Evolutionary conservation across 139 green algal genomes (phyloP), one percentile per base, ranked within the genome.

Genomic region (Chlamydomonas sphaeroides): DNA sequence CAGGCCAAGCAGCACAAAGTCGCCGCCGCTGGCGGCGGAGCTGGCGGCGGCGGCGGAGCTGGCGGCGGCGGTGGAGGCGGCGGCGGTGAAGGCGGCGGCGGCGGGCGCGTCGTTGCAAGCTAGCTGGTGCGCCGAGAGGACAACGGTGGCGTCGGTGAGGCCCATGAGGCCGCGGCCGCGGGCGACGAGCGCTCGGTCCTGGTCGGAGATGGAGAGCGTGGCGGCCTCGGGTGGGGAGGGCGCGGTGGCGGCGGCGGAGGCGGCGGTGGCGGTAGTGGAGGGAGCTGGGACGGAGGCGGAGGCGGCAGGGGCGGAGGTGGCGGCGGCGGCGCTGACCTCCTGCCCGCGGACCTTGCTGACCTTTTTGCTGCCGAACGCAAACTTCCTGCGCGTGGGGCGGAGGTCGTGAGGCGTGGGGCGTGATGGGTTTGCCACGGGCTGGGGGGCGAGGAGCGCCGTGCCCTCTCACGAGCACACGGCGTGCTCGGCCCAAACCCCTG

Each of bases 281-380:
- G 36, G 25, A 4, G 59, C 23, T 10, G 28, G 30, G 59, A 5
- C 30, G 23, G 28, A 49, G 36, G 35, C 26, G 38, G 76, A 35
- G 33, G 80, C 15, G 5, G 65, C 25, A 3, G 41, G n/a, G 0
- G 42, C 59, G 73, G 66, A 39, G 0, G 63, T 69, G 17, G 67
- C 72, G 11, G 83, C 68, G 1, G 67, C 77, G 5, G 68, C 72
- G 4, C 61, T 67, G 30, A 85, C 26, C 5, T 79, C 81, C 56
- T 49, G 71, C 18, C 65, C 74, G 28, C 75, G 69, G 21, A 85
- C 83, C 26, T 74, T 78, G n/a, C 62, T 76, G 1, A 89, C 85
- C 33, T 91, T 90, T 30, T 87, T 89, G 75, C 45, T 73, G 65
- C 56, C 83, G 68, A 96, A 96, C 0, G 90, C 86, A 85, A 96